Percentiles rank a stretch among this genome's conserved stretches.
Conservation (phyloP, 2,329 filamentous ascomycete genomes). For the Pseudogymnoascus sp. region DNA sequence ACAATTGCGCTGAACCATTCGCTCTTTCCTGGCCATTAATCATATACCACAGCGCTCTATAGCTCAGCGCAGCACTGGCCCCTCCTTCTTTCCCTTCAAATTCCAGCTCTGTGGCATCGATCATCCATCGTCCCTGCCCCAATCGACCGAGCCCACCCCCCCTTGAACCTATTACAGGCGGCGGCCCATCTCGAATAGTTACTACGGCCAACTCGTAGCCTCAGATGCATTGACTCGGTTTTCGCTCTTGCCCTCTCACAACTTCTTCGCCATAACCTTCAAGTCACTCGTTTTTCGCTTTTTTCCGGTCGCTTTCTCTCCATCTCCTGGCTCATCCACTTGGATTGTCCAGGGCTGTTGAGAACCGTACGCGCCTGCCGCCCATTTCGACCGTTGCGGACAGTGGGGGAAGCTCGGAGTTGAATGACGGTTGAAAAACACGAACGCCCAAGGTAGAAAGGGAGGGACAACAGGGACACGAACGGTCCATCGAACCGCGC, state of each 20-base stretch:
- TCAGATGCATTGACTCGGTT: not conserved
- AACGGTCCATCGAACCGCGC: not conserved
- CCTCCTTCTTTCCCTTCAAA: not conserved
- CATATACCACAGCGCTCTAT: not conserved
- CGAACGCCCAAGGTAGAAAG: not conserved
- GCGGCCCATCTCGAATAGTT: not conserved
- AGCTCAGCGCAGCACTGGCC: not conserved
- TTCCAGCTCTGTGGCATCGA: not conserved
- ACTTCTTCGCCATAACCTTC: slow-evolving; percentile 2
- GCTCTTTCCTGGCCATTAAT: not conserved
- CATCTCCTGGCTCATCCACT: not conserved
- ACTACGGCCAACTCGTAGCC: slow-evolving; percentile 2
- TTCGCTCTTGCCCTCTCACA: slow-evolving; percentile 4
- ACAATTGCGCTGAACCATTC: not conserved
- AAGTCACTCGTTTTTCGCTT: slow-evolving; percentile 6
- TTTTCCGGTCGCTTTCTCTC: not conserved
- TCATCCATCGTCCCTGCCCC: not conserved
- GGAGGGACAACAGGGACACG: not conserved
- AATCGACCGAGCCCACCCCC: not conserved
- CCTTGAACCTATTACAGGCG: not conserved
- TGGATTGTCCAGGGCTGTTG: slow-evolving; percentile 3
- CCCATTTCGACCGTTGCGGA: not conserved
- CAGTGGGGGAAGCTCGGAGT: not conserved
- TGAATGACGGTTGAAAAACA: slow-evolving; percentile 6
- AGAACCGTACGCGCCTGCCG: not conserved